Evolutionary conservation across 805 yeast species (phyloP).

Genomic region (Wickerhamiella kurtzmanii): DNA sequence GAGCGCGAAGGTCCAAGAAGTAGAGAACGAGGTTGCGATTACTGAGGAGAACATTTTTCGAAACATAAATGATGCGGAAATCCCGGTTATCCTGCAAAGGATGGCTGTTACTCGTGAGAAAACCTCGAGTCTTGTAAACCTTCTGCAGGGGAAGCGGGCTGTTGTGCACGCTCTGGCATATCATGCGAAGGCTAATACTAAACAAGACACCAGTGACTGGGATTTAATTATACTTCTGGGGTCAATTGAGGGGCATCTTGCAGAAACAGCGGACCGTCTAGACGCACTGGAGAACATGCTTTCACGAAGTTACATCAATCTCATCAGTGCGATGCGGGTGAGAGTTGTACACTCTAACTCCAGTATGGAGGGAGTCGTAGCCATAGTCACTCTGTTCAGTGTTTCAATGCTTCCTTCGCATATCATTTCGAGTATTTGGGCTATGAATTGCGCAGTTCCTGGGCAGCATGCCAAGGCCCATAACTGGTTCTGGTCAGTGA

Average conservation of each 20-base stretch:
- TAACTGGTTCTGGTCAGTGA: constrained; percentile 7
- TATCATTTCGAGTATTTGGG: constrained; percentile 6
- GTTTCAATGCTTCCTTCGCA: constrained; percentile 6
- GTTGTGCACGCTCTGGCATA: neutral
- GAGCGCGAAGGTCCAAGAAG: neutral
- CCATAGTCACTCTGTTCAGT: constrained; percentile 2
- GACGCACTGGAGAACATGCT: constrained; percentile 3
- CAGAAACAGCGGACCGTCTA: constrained; percentile 1
- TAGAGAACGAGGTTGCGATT: constrained; percentile 2
- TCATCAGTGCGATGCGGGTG: constrained; percentile 7
- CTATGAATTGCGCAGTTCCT: constrained; percentile 7
- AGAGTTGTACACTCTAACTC: constrained; percentile 7
- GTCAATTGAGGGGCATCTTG: constrained; percentile 2
- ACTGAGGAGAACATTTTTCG: constrained; percentile 4
- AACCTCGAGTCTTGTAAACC: constrained; percentile 1
- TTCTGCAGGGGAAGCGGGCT: constrained; percentile 4
- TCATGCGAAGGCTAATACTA: neutral
- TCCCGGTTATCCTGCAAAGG: neutral
- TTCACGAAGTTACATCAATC: constrained; percentile 4
- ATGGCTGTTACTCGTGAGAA: constrained; percentile 5
- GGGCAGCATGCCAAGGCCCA: constrained; percentile 1
- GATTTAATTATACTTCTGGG: neutral
- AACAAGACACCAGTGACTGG: neutral
- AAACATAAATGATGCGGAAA: constrained; percentile 3
- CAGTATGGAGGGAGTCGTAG: constrained; percentile 6